phyloP scores from a whole-genome alignment of 2,329 filamentous ascomycete genomes.

The Paecilomyces dactylethromorphus region DNA sequence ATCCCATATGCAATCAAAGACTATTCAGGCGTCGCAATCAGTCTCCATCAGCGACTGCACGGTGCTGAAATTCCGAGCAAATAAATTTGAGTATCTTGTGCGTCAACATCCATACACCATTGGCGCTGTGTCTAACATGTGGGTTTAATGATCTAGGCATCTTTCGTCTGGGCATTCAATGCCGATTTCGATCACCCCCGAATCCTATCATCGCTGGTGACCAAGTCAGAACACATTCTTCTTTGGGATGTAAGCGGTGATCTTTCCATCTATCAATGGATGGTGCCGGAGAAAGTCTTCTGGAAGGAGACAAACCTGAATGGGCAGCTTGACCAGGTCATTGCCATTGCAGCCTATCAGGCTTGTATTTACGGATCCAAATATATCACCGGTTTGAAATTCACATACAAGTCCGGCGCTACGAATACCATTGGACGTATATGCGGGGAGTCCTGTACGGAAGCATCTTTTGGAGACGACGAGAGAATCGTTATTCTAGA shows the following conservation, averaged over 20 bases:
- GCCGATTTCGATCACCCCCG: too few species aligned
- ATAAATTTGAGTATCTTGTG: too few species aligned
- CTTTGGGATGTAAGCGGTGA: not conserved
- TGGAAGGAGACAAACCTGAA: not conserved
- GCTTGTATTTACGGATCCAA: not conserved
- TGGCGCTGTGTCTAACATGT: too few species aligned
- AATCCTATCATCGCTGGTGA: too few species aligned
- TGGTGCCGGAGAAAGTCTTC: slow-evolving; percentile 2
- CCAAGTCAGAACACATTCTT: too few species aligned
- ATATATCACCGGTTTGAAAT: not conserved
- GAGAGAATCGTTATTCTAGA: not conserved
- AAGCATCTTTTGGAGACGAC: not conserved
- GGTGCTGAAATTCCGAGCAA: too few species aligned
- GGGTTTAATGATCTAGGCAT: too few species aligned
- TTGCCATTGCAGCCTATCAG: not conserved
- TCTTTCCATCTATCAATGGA: not conserved
- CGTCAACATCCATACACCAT: too few species aligned
- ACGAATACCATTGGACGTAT: not conserved
- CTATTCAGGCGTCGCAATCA: not conserved
- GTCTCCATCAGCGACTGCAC: not conserved
- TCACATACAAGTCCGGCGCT: not conserved
- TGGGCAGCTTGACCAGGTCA: not conserved
- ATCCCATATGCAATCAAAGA: not conserved
- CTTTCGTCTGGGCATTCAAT: too few species aligned
- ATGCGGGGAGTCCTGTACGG: not conserved